Base-by-base conservation (phyloP, 2,329 filamentous ascomycete species). In the Alternaria angustiovoidea region DNA sequence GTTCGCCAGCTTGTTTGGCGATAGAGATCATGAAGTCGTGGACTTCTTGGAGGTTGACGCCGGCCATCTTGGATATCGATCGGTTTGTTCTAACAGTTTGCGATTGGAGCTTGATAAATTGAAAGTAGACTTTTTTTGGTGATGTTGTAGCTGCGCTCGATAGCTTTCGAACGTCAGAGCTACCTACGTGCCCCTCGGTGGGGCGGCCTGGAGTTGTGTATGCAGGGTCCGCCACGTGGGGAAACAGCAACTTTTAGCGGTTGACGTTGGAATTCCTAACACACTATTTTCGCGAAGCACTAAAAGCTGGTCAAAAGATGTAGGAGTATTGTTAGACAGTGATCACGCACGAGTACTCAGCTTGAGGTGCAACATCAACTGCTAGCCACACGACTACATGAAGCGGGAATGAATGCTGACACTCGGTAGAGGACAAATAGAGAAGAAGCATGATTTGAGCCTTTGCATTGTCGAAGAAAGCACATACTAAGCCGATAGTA, bases 1-100 rank as follows among this genome's bases (percentile, higher is more conserved):
- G 81, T 26, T 79, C 73, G 55, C 81, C 82, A 4, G 82, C 82
- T 63, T 80, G 72, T 62, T 80, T 73, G 54, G 82, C 82, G 34
- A 84, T 75, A 28, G 71, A 67, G 64, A 83, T 71, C 69, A 84
- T 79, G 67, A 81, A 81, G 72, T 84, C 81, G 51, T 82, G 81
- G 64, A 84, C 79, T 65, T 82, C 81, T 64, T 82, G 75, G 32
- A 83, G 78, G 48, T 84, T 74, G 62, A 77, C 66, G 66, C 75
- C 71, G 32, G 75, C 63, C 76, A 78, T 78, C 7, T 38, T 72
- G 62, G 2, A 36, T 34, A 16, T 16, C 9, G 18, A 34, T 24
- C 22, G 12, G 8, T 18, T 7, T 5, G 24, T 34, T 34, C 28
- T 20, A 28, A 22, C 3, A 28, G 28, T 20, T 16, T 34, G 4